Evolutionary conservation across 1,284 basidiomycete species (phyloP), one percentile per base, ranked within the genome.

Genomic region (Ceratobasidium sp.): DNA sequence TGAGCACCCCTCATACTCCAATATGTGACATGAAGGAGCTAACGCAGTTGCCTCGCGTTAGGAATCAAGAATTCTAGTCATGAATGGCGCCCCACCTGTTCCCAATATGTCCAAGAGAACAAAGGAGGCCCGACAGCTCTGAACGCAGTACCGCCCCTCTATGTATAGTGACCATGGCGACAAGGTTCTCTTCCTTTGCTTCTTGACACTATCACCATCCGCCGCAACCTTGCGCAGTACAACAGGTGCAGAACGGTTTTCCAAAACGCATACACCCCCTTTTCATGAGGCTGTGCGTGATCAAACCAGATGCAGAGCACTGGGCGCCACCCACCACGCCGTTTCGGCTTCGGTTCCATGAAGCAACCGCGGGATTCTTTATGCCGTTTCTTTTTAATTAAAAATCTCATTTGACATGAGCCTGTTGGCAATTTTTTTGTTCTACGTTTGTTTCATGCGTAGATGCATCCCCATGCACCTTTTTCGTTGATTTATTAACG

Each of bases 41-140:
- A 48, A 48, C 37, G 19, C 39, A 16, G 2, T n/a, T 41, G 19
- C 34, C 22, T 58, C 4, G 8, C 31, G 39, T 24, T 53, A 73
- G 69, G 69, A 16, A 73, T 73, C 58, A 59, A 59, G 16, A 46
- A 73, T 22, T 58, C 69, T 34, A 46, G 59, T 9, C 69, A 73
- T n/a, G 69, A 73, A 43, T 73, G 69, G 69, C 41, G 69, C 29
- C 69, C 69, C n/a, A 24, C 69, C 37, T 41, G 41, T 56, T 58
- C 48, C 48, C 34, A 61, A 31, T 51, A 27, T 9, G 8, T 58
- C 27, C 34, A 34, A 3, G 48, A 51, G 46, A 34, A 73, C 69
- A 73, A 73, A 73, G 69, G 69, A 62, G 58, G 27, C 7, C n/a
- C n/a, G 11, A 29, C 22, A n/a, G 37, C 58, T 61, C 31, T 43